A percentile compares a stretch with the other conserved stretches of the same genome.
Conservation (phyloP, 2,329 filamentous ascomycete genomes). For the Hypoxylon sp. region DNA sequence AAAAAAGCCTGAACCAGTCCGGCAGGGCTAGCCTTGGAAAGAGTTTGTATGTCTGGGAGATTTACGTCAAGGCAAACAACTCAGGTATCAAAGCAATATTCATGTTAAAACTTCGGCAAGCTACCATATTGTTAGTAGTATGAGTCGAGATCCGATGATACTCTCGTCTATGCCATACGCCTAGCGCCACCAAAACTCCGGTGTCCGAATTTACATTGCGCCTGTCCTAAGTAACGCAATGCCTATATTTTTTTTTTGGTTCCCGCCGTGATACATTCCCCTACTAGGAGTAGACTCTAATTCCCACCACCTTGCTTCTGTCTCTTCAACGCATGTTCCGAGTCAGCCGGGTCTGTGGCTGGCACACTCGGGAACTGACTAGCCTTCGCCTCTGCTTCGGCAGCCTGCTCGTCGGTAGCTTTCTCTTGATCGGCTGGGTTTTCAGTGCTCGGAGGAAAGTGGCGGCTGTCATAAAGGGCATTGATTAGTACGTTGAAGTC, state of each 20-base stretch:
- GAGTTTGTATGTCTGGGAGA: neutral
- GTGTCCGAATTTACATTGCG: slow-evolving; percentile 4
- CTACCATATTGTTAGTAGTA: neutral
- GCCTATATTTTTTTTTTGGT: neutral
- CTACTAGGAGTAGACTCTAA: slow-evolving; percentile 1
- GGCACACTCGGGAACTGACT: slow-evolving; percentile 57
- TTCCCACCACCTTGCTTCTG: slow-evolving; percentile 50
- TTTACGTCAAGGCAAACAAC: neutral
- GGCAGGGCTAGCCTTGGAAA: neutral
- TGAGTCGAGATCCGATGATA: neutral
- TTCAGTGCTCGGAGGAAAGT: slow-evolving; percentile 48
- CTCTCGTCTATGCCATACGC: slow-evolving; percentile 16
- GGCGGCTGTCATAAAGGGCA: slow-evolving; percentile 38
- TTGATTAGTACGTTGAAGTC: slow-evolving; percentile 2
- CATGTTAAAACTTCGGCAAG: neutral
- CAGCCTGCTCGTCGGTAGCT: slow-evolving; percentile 42
- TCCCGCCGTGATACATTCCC: slow-evolving; percentile 9
- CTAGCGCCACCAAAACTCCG: slow-evolving; percentile 15
- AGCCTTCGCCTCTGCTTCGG: slow-evolving; percentile 50
- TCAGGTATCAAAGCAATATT: neutral
- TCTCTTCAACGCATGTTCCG: slow-evolving; percentile 55
- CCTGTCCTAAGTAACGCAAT: neutral
- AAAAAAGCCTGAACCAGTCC: neutral
- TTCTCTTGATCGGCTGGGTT: slow-evolving; percentile 30
- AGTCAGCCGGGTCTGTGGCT: slow-evolving; percentile 53